phyloP scores from a whole-genome alignment of 2,329 filamentous ascomycete genomes.

The Ophiosphaerella korrae region DNA sequence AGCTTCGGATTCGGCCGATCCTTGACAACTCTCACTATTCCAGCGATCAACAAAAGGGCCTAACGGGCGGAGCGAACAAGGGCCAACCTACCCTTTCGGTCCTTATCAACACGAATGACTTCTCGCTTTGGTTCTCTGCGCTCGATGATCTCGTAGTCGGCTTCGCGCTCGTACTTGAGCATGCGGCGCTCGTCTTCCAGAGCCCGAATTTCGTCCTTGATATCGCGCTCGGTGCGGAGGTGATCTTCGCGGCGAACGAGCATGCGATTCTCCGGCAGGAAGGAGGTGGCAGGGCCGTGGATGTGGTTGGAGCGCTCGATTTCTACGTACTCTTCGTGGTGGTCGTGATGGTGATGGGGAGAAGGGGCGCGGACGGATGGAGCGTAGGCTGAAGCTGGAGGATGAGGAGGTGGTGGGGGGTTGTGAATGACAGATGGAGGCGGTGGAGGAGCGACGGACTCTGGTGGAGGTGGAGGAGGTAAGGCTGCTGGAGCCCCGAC shows the following conservation, averaged over 20 bases:
- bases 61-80: slow-evolving; percentile 75
- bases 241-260: slow-evolving; percentile 26
- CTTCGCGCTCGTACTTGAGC: slow-evolving; percentile 62
- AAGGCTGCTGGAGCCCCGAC: slow-evolving; percentile 5
- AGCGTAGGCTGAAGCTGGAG: slow-evolving; percentile 38
- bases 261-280: slow-evolving; percentile 51
- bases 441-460: slow-evolving; percentile 10
- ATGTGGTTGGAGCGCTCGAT: slow-evolving; percentile 56
- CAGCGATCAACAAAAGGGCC: slow-evolving; percentile 41
- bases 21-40: slow-evolving; percentile 36
- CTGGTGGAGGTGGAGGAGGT: slow-evolving; percentile 13
- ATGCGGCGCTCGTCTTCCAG: slow-evolving; percentile 70
- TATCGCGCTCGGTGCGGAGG: slow-evolving; percentile 61
- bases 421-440: slow-evolving; percentile 19
- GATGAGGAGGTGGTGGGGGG: slow-evolving; percentile 31
- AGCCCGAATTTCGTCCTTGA: slow-evolving; percentile 72
- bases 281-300: slow-evolving; percentile 53
- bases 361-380: slow-evolving; percentile 41
- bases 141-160: slow-evolving; percentile 68
- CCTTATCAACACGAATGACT: slow-evolving; percentile 76
- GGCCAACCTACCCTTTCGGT: slow-evolving; percentile 95
- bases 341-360: slow-evolving; percentile 36
- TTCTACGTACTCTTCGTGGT: slow-evolving; percentile 45
- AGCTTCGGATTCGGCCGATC: slow-evolving; percentile 49
- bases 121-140: slow-evolving; percentile 57